Evolutionary conservation across 768 basidiomycete species (phyloP), one percentile per base, ranked within the genome.

Genomic region (Collybiopsis confluens): DNA sequence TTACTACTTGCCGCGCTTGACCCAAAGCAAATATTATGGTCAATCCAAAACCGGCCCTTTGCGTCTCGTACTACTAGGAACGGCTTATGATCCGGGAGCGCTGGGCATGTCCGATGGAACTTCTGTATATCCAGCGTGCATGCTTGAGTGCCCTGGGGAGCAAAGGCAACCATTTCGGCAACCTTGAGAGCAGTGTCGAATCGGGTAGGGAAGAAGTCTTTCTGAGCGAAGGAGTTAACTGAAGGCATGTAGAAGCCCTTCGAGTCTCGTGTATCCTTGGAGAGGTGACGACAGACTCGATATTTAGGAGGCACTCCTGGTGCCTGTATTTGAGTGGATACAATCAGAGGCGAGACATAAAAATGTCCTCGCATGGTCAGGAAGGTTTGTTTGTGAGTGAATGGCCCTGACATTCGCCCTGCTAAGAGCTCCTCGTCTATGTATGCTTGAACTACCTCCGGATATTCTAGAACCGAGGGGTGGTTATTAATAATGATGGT

Each of bases 51-150:
- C 1, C 28, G 2, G 20, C 37, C 52, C 7, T 28, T 6, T 1
- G 28, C 16, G 10, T 26, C 48, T 36, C 48, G 18, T 20, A 59
- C 40, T 1, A 61, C 60, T 0, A 63, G 37, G 48, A 45, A 57
- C 1, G 27, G 40, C 35, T 59, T 59, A 27, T 61, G 60, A 16
- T 45, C 52, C 15, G 18, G 52, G 57, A 2, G 56, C 10, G 70
- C 64, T 0, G 71, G 68, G 23, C 66, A 66, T 0, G 69, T 72
- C 0, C 68, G 53, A 45, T 59, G 58, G 1, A 56, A 58, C 2
- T 53, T 43, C 30, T 59, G 27, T 2, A 63, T 51, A 48, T 63
- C 60, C 2, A 59, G 24, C 1, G 58, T 30, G 11, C 55, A 51
- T 0, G 50, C 60, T n/a, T 54, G 36, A n/a, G 54, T 50, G 16